A percentile compares a stretch with the other conserved stretches of the same genome.
These are phyloP conservation scores for Ceratopteris richardii DNA, from an alignment of 75 land plant genomes.

Conservation along the genomic window DNA sequence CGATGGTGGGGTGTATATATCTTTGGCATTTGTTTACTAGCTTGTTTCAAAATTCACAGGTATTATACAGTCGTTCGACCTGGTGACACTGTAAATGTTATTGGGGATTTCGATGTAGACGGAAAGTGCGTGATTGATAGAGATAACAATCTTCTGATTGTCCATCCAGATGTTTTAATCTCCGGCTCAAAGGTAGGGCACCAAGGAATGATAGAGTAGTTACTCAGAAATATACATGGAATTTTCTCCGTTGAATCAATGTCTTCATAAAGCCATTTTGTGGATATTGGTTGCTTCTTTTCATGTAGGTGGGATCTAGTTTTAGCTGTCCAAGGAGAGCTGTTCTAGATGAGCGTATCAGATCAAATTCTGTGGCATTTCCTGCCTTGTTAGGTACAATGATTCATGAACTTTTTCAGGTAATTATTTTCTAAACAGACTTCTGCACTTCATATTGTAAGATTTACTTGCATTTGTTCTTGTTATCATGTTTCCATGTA, in stretches of 20 bases:
- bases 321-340: constrained; percentile 71
- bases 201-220: too few species aligned
- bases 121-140: constrained; percentile 60
- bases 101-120: constrained; percentile 69
- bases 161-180: constrained; percentile 65
- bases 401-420: constrained; percentile 89
- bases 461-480: too few species aligned
- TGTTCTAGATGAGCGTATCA: constrained; percentile 79
- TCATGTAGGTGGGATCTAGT: constrained; percentile 63
- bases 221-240: too few species aligned
- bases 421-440: constrained; percentile 2
- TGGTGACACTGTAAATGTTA: constrained; percentile 77
- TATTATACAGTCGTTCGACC: constrained; percentile 48
- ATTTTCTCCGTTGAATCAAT: too few species aligned
- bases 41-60: constrained; percentile 27
- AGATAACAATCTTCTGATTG: constrained; percentile 47
- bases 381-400: constrained; percentile 73
- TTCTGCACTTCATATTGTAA: background rate
- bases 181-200: constrained; percentile 84
- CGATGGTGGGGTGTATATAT: too few species aligned
- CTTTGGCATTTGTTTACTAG: too few species aligned
- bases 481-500: too few species aligned
- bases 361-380: constrained; percentile 38
- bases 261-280: too few species aligned
- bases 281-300: background rate